Percentiles rank a stretch among this genome's conserved stretches.
phyloP scores from a whole-genome alignment of 73 alveolate genomes.

The Durusdinium trenchii region DNA sequence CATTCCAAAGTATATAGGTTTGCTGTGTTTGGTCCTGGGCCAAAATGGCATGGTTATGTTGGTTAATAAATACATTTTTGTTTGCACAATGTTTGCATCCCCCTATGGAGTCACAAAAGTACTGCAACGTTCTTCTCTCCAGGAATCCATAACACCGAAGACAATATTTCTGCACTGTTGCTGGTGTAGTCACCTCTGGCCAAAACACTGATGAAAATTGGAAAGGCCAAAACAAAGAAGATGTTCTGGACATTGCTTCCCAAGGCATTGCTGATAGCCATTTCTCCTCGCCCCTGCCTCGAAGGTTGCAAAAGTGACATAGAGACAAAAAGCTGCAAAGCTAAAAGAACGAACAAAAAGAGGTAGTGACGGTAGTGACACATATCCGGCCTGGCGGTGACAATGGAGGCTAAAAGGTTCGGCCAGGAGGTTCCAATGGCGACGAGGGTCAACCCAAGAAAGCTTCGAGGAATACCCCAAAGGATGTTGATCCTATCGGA shows the following conservation, averaged over 20 bases:
- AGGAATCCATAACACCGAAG: conserved; percentile 58
- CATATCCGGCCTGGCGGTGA: conserved; percentile 41
- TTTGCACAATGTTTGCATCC: too few relatives aligned
- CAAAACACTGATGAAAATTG: conserved; percentile 50
- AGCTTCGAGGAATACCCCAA: conserved; percentile 56
- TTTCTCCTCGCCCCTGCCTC: conserved; percentile 87
- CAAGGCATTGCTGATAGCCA: conserved; percentile 79
- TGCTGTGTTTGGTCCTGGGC: too few relatives aligned
- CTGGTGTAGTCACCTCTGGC: conserved; percentile 55
- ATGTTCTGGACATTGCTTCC: conserved; percentile 79
- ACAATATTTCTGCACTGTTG: conserved; percentile 63
- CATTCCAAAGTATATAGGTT: too few relatives aligned
- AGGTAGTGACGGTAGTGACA: not conserved
- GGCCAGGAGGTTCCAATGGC: conserved; percentile 86
- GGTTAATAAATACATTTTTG: too few relatives aligned
- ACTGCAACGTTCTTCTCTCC: not conserved
- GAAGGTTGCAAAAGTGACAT: not conserved
- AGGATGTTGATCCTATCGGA: conserved; percentile 59
- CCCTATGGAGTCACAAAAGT: not conserved
- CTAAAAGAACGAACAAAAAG: not conserved
- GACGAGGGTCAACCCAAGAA: conserved; percentile 56
- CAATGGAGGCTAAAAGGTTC: conserved; percentile 60
- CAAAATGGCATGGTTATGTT: too few relatives aligned
- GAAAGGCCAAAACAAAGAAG: conserved; percentile 67
- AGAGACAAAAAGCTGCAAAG: not conserved